Conservation (phyloP, 202 grass and related monocot genomes). For the Zizania palustris region DNA sequence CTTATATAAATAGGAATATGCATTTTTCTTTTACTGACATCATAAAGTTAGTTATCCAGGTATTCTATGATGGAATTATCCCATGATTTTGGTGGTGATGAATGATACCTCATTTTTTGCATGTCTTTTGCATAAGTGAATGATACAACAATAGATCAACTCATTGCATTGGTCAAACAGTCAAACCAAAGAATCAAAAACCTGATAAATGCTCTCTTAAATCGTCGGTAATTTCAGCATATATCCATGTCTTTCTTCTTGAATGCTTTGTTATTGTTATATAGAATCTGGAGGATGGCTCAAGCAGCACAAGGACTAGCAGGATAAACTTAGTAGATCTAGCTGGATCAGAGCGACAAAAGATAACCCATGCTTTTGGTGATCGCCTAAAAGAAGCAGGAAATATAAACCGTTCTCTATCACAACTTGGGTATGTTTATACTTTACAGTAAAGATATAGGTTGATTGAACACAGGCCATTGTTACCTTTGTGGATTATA, state of each 20-base stretch:
- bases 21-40: too few relatives aligned
- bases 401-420: constrained; percentile 97
- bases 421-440: constrained; percentile 83
- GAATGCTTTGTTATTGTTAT: constrained; percentile 27
- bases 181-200: not conserved
- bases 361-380: constrained; percentile 75
- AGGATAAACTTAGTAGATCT: constrained; percentile 98
- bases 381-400: constrained; percentile 92
- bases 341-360: constrained; percentile 95
- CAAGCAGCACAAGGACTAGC: constrained; percentile 75
- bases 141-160: not conserved
- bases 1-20: not conserved
- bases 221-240: not conserved
- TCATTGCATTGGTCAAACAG: not conserved
- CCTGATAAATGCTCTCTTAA: not conserved
- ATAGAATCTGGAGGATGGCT: constrained; percentile 77
- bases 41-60: not conserved
- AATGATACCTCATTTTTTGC: not conserved
- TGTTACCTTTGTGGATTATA: constrained; percentile 20
- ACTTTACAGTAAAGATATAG: not conserved
- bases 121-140: not conserved
- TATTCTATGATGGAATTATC: not conserved
- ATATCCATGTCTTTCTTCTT: constrained; percentile 7
- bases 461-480: not conserved
- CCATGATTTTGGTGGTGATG: not conserved